Percentiles rank a stretch among this genome's conserved stretches.
These are phyloP conservation scores for Calvatia gigantea DNA, from an alignment of 768 basidiomycete species.

Conservation along the genomic window DNA sequence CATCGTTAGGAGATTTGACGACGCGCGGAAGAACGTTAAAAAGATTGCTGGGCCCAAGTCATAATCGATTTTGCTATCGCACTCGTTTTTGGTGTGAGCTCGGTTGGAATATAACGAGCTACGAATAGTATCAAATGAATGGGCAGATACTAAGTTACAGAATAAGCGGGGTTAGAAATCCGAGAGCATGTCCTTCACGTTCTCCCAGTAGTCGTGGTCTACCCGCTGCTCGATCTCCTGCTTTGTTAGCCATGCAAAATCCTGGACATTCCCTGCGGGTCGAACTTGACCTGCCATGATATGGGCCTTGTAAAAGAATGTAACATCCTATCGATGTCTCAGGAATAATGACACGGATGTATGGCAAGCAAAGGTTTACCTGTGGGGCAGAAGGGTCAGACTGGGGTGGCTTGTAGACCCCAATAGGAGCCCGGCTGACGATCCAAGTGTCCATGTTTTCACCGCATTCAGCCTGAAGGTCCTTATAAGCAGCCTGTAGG, in stretches of 20 bases:
- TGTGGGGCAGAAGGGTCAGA: conserved; percentile 28
- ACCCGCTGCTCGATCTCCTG: conserved; percentile 78
- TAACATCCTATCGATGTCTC: conserved; percentile 45
- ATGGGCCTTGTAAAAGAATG: conserved; percentile 94
- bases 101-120: background rate
- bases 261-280: conserved; percentile 50
- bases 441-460: conserved; percentile 90
- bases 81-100: background rate
- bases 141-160: conserved; percentile 15
- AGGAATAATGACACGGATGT: background rate
- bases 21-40: conserved; percentile 69
- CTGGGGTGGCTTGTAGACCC: conserved; percentile 57
- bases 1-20: conserved; percentile 86
- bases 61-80: conserved; percentile 5
- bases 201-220: conserved; percentile 69
- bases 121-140: conserved; percentile 1
- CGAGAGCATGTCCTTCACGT: conserved; percentile 78
- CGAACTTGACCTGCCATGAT: conserved; percentile 85
- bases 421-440: conserved; percentile 87
- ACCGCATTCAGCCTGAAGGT: conserved; percentile 71
- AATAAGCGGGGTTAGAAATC: conserved; percentile 44
- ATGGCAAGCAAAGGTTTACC: conserved; percentile 25
- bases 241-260: conserved; percentile 94
- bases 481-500: conserved; percentile 67
- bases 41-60: conserved; percentile 50